Evolutionary conservation across 371 early-diverging fungal genomes (phyloP).

Genomic region (Syncephalastrum contaminatum): DNA sequence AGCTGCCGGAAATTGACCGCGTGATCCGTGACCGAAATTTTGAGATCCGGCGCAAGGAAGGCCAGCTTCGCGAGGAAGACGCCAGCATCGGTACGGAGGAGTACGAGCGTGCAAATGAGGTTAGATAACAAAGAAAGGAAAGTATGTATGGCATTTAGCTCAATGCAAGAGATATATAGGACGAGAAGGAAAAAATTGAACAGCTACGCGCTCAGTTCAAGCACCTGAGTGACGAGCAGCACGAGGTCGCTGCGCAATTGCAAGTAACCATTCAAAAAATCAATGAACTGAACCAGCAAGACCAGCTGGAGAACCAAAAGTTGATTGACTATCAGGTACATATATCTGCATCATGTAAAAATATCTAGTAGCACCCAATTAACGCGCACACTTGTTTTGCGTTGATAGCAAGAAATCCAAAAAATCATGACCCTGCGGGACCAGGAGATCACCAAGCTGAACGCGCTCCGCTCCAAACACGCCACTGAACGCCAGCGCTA

Average conservation of each 20-base stretch:
- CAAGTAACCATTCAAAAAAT: slow-evolving; percentile 11
- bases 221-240: slow-evolving; percentile 6
- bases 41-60: too few relatives aligned
- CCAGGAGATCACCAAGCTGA: slow-evolving; percentile 5
- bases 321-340: slow-evolving; percentile 8
- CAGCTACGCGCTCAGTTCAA: slow-evolving; percentile 14
- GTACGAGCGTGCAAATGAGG: too few relatives aligned
- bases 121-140: not conserved
- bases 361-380: too few relatives aligned
- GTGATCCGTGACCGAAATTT: too few relatives aligned
- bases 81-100: too few relatives aligned
- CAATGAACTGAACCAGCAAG: slow-evolving; percentile 9
- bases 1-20: too few relatives aligned
- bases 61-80: too few relatives aligned
- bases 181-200: slow-evolving; percentile 14
- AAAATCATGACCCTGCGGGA: slow-evolving; percentile 4
- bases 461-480: slow-evolving; percentile 2
- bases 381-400: too few relatives aligned
- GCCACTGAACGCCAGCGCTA: not conserved
- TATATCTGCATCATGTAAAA: too few relatives aligned
- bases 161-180: slow-evolving; percentile 4
- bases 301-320: slow-evolving; percentile 12
- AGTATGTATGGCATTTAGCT: not conserved
- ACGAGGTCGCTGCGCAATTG: not conserved
- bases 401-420: slow-evolving; percentile 4